Conservation (phyloP, 805 yeast genomes). For the Nakazawaea wickerhamii region DNA sequence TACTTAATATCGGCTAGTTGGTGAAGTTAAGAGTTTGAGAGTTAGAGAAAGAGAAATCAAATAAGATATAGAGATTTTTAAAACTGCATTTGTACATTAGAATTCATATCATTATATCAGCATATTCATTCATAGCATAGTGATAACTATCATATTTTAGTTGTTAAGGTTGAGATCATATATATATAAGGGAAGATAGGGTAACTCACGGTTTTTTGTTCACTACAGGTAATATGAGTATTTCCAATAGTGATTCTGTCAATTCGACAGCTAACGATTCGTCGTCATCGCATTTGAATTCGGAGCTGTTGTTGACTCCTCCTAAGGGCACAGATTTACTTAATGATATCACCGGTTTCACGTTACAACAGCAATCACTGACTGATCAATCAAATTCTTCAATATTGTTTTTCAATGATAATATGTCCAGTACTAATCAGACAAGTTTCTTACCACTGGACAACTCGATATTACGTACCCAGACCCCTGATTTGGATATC, state of each 20-base stretch:
- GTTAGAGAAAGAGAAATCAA: too few relatives aligned
- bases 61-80: too few relatives aligned
- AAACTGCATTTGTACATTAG: too few relatives aligned
- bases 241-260: slow-evolving; percentile 11
- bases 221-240: slow-evolving; percentile 3
- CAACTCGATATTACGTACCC: slow-evolving; percentile 9
- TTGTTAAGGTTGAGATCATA: too few relatives aligned
- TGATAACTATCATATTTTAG: too few relatives aligned
- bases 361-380: slow-evolving; percentile 1
- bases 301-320: slow-evolving; percentile 9
- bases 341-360: not conserved
- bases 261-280: slow-evolving; percentile 7
- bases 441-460: too few relatives aligned
- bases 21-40: too few relatives aligned
- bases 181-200: too few relatives aligned
- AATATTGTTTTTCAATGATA: slow-evolving; percentile 1
- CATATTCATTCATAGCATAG: too few relatives aligned
- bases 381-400: slow-evolving; percentile 1
- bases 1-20: too few relatives aligned
- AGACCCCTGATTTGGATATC: slow-evolving; percentile 14
- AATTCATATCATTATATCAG: too few relatives aligned
- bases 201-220: not conserved
- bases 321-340: slow-evolving; percentile 1
- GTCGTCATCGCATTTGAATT: slow-evolving; percentile 2
- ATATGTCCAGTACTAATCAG: slow-evolving; percentile 2